These are phyloP conservation scores for Gossypium rotundifolium DNA, from an alignment of 345 rosid species.

Conservation along the genomic window DNA sequence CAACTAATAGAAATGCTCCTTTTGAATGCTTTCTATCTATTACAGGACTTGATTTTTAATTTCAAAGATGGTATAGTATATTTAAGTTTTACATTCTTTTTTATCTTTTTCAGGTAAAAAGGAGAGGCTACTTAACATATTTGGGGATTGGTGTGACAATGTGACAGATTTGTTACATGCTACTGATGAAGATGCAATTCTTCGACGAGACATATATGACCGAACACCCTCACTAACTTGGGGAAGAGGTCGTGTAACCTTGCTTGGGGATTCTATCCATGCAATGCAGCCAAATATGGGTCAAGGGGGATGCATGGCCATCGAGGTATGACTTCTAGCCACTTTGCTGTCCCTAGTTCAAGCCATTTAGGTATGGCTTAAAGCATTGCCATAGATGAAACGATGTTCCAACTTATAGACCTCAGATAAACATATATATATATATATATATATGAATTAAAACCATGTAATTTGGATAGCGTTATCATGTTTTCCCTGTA, in stretches of 20 bases:
- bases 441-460: background rate
- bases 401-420: background rate
- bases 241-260: slow-evolving; percentile 90
- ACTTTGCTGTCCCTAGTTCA: background rate
- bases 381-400: background rate
- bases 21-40: background rate
- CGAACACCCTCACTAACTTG: slow-evolving; percentile 64
- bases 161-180: slow-evolving; percentile 67
- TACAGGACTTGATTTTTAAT: background rate
- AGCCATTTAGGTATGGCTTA: slow-evolving; percentile 70
- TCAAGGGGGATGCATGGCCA: slow-evolving; percentile 99
- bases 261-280: slow-evolving; percentile 94
- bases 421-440: background rate
- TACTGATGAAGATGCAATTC: slow-evolving; percentile 70
- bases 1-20: background rate
- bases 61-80: background rate
- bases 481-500: background rate
- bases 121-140: slow-evolving; percentile 75
- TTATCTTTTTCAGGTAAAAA: slow-evolving; percentile 50
- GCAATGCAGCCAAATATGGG: slow-evolving; percentile 99
- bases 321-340: slow-evolving; percentile 52
- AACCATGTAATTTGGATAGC: background rate
- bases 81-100: background rate
- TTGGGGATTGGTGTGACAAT: slow-evolving; percentile 93
- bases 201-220: slow-evolving; percentile 89